phyloP scores from a whole-genome alignment of 1,284 basidiomycete species.

The Athelia sp. region DNA sequence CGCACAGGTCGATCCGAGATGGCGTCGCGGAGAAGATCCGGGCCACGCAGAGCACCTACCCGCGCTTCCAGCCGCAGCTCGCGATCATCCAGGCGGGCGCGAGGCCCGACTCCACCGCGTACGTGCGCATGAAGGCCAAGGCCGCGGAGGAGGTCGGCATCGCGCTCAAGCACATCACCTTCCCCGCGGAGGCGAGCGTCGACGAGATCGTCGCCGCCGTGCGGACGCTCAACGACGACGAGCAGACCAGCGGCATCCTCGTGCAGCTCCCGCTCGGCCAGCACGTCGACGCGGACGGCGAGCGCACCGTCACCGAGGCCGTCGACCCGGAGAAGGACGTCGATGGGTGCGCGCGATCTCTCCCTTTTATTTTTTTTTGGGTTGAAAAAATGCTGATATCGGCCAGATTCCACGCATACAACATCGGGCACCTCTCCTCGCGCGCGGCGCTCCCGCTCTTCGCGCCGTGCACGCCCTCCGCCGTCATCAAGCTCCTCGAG shows the following conservation, averaged over 20 bases:
- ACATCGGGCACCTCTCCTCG: slow-evolving; percentile 94
- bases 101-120: slow-evolving; percentile 86
- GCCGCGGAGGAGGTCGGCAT: slow-evolving; percentile 96
- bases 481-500: slow-evolving; percentile 88
- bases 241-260: slow-evolving; percentile 82
- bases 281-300: slow-evolving; percentile 80
- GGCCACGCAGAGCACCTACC: slow-evolving; percentile 55
- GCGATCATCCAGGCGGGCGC: slow-evolving; percentile 94
- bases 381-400: slow-evolving; percentile 7
- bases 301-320: slow-evolving; percentile 91
- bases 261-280: slow-evolving; percentile 96
- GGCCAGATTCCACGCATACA: slow-evolving; percentile 94
- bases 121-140: slow-evolving; percentile 97
- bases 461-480: slow-evolving; percentile 93
- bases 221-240: slow-evolving; percentile 81
- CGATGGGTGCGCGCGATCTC: slow-evolving; percentile 83
- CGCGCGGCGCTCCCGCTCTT: slow-evolving; percentile 90
- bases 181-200: slow-evolving; percentile 72
- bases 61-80: slow-evolving; percentile 86
- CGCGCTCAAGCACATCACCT: slow-evolving; percentile 75
- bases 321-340: slow-evolving; percentile 95
- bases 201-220: slow-evolving; percentile 79
- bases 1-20: slow-evolving; percentile 78
- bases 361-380: slow-evolving; percentile 9
- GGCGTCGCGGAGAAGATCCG: slow-evolving; percentile 66